Conservation (phyloP, 1,139 yeast species). For the Sporopachydermia cereana region DNA sequence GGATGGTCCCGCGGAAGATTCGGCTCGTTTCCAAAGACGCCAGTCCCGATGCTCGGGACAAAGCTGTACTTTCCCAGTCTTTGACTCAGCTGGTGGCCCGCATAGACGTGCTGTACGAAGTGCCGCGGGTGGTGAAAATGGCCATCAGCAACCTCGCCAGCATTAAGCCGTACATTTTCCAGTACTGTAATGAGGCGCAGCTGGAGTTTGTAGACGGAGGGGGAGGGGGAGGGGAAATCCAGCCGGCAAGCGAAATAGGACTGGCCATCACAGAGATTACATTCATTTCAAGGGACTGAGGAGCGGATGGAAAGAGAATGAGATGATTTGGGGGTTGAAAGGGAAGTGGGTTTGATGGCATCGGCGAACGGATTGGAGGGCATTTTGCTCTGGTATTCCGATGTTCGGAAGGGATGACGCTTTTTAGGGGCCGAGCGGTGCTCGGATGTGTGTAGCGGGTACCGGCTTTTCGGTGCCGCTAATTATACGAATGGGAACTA, state of each 20-base stretch:
- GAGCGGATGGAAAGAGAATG: too few relatives aligned
- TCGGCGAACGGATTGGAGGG: too few relatives aligned
- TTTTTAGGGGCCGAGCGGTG: too few relatives aligned
- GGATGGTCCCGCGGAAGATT: conserved; percentile 1
- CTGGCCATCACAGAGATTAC: not conserved
- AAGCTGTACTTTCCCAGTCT: not conserved
- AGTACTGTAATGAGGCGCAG: conserved; percentile 1
- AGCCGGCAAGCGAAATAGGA: not conserved
- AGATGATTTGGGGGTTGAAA: too few relatives aligned
- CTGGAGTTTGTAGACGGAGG: not conserved
- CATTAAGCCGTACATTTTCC: conserved; percentile 6
- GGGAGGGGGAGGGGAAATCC: not conserved
- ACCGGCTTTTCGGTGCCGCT: too few relatives aligned
- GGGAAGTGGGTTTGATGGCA: too few relatives aligned
- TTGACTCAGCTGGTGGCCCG: not conserved
- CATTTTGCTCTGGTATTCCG: too few relatives aligned
- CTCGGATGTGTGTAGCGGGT: too few relatives aligned
- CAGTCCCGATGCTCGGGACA: too few relatives aligned
- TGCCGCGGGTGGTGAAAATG: not conserved
- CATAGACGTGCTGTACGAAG: not conserved
- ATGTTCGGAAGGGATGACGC: too few relatives aligned
- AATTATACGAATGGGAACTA: too few relatives aligned
- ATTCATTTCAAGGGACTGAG: not conserved
- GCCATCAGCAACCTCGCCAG: not conserved
- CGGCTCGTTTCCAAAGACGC: not conserved